Conservation (phyloP, 495 filamentous ascomycete genomes). For the Immersiella caudata region DNA sequence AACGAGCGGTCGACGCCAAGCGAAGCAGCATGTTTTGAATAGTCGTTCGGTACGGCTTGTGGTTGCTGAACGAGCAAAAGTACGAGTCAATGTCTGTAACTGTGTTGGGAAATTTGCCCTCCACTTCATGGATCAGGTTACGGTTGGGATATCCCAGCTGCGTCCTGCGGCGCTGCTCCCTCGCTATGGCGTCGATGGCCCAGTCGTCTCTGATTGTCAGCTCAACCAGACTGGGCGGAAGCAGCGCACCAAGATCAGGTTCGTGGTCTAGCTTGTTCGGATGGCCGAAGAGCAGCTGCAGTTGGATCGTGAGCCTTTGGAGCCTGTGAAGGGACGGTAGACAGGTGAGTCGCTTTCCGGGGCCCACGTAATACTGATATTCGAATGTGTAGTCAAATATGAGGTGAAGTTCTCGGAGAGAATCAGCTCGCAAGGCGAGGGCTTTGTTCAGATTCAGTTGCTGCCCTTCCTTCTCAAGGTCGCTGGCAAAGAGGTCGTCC, state of each 20-base stretch:
- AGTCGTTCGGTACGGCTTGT: conserved; percentile 3
- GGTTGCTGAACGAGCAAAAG: not conserved
- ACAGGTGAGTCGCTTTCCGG: not conserved
- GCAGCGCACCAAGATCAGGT: not conserved
- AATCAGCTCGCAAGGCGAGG: not conserved
- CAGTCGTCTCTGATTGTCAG: conserved; percentile 5
- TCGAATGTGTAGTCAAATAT: not conserved
- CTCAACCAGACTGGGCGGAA: conserved; percentile 3
- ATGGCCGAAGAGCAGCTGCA: conserved; percentile 6
- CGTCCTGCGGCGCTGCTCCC: not conserved
- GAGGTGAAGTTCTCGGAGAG: not conserved
- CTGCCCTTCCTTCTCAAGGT: conserved; percentile 1
- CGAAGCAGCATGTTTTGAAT: conserved; percentile 8
- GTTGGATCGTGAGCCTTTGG: not conserved
- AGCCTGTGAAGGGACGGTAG: not conserved
- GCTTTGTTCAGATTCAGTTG: not conserved
- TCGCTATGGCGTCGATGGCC: not conserved
- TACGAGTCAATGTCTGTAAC: not conserved
- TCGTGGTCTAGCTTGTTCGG: not conserved
- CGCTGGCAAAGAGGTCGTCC: not conserved
- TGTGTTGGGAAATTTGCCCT: not conserved
- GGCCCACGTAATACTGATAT: not conserved
- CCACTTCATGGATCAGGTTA: not conserved
- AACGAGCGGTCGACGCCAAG: not conserved
- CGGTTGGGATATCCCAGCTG: not conserved